phyloP scores from a whole-genome alignment of 1,284 basidiomycete genomes.

The Rhodotorula sp. region DNA sequence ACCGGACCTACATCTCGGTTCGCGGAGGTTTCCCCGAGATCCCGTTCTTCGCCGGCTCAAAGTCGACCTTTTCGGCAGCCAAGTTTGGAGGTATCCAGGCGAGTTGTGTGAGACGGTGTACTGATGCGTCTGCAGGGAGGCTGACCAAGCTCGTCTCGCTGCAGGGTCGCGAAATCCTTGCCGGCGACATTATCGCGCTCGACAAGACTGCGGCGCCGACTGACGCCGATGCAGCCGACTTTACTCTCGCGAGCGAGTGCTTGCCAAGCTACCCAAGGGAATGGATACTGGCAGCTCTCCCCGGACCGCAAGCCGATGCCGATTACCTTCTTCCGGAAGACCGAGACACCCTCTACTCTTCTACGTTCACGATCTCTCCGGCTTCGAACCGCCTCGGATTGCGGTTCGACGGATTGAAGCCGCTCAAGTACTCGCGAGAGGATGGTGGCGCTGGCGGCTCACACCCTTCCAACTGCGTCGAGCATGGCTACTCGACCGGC shows the following conservation, averaged over 20 bases:
- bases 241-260: neutral
- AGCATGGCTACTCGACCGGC: constrained; percentile 58
- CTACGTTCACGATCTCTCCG: constrained; percentile 58
- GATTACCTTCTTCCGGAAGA: constrained; percentile 59
- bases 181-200: constrained; percentile 54
- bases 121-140: no score
- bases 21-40: constrained; percentile 63
- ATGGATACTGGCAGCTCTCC: constrained; percentile 60
- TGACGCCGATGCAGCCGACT: neutral
- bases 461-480: constrained; percentile 67
- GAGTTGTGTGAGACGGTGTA: neutral
- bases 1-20: constrained; percentile 61
- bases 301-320: constrained; percentile 64
- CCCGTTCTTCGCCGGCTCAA: constrained; percentile 58
- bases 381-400: constrained; percentile 50
- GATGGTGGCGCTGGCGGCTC: constrained; percentile 69
- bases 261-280: constrained; percentile 39
- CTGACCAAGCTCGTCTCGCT: neutral
- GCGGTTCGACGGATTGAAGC: constrained; percentile 51
- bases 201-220: constrained; percentile 26
- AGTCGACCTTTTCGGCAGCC: constrained; percentile 46
- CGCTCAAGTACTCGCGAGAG: constrained; percentile 56
- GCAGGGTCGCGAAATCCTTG: constrained; percentile 55
- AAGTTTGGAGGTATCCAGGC: constrained; percentile 47
- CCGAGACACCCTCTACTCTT: constrained; percentile 55